Evolutionary conservation across 371 early-diverging fungal genomes (phyloP), one percentile per base, ranked within the genome.

Genomic region (Mortierella sp.): DNA sequence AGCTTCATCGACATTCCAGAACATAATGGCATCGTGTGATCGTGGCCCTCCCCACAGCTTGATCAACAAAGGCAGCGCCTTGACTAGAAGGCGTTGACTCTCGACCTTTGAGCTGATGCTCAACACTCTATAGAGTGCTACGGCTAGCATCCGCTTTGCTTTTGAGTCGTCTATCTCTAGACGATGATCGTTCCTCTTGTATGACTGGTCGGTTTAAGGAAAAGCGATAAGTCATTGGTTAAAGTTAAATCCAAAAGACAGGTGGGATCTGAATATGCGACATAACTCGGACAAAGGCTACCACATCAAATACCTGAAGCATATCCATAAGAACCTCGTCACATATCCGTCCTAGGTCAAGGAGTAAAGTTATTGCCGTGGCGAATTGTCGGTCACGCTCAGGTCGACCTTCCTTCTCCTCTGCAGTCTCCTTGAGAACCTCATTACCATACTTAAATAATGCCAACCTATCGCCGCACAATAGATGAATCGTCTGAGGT

Each of bases 71-170:
- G 74, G 74, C 16, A 74, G 48, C 6, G 67, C 67, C 23, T 59
- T 60, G 18, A 37, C 26, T 16, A 80, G 68, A n/a, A 80, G 50
- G 1, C 74, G 70, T 18, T 67, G 70, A 4, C 64, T 57, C 45
- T 80, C 67, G 9, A 57, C 61, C 14, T 61, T 66, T 14, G 80
- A 67, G 25, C 80, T 70, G 29, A 73, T 60, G 44, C 80, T 80
- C 45, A 80, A 25, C 23, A 65, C 25, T 14, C 80, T 70, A 47
- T 80, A 80, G 23, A 80, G 47, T 3, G 43, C 63, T 2, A 74
- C 70, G 0, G 57, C 45, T 7, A 74, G 16, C 18, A 58, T 51
- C 19, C 26, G n/a, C 18, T 25, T 37, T 7, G 64, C 7, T 26
- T n/a, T 23, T 5, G 9, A 37, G 3, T 9, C 37, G 37, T 37